Percentiles rank a stretch among this genome's conserved stretches.
These are phyloP conservation scores for Kluyveromyces siamensis DNA, from an alignment of 805 yeast species.

Conservation along the genomic window DNA sequence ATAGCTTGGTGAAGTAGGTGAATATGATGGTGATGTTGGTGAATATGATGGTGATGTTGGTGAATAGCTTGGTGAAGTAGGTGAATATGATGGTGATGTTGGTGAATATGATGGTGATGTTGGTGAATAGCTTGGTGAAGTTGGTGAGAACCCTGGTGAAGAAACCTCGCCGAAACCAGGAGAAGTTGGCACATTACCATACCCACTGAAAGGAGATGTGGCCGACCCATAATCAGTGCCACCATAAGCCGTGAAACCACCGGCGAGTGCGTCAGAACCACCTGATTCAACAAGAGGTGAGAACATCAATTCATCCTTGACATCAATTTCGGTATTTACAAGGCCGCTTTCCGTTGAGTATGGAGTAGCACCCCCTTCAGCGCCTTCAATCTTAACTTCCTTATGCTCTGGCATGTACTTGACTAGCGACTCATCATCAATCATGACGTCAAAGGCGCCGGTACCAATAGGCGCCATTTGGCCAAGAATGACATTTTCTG, in stretches of 20 bases:
- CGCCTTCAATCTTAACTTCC: slow-evolving; percentile 32
- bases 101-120: slow-evolving; percentile 81
- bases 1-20: slow-evolving; percentile 64
- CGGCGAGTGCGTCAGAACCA: slow-evolving; percentile 59
- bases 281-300: slow-evolving; percentile 91
- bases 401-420: slow-evolving; percentile 36
- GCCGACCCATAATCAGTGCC: slow-evolving; percentile 61
- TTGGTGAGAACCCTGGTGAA: slow-evolving; percentile 62
- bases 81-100: slow-evolving; percentile 68
- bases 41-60: slow-evolving; percentile 78
- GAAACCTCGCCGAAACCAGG: slow-evolving; percentile 50
- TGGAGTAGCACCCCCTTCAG: slow-evolving; percentile 86
- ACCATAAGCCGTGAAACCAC: slow-evolving; percentile 85
- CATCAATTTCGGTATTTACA: slow-evolving; percentile 53
- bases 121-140: slow-evolving; percentile 72
- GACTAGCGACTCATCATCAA: slow-evolving; percentile 80
- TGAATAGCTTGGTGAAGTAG: slow-evolving; percentile 58
- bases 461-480: slow-evolving; percentile 99
- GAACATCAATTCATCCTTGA: slow-evolving; percentile 70
- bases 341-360: slow-evolving; percentile 60
- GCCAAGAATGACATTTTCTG: slow-evolving; percentile 95
- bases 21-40: slow-evolving; percentile 66
- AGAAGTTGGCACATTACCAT: slow-evolving; percentile 47
- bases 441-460: slow-evolving; percentile 92
- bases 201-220: slow-evolving; percentile 42